Conservation (phyloP, 768 basidiomycete genomes). For the Clavulina sp. region DNA sequence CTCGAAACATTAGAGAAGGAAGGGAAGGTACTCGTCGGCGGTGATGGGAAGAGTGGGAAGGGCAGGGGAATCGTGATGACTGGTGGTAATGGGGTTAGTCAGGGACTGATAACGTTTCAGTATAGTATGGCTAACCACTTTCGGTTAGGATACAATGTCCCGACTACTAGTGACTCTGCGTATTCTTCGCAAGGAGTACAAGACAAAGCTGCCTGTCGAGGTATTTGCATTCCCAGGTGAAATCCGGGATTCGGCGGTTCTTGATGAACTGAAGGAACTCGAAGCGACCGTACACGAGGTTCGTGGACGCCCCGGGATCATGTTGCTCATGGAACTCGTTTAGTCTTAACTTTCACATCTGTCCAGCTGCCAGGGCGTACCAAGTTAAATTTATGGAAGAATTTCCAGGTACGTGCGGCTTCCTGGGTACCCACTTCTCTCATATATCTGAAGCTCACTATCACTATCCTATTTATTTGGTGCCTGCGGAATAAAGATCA, state of each 20-base stretch:
- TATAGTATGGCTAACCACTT: not conserved
- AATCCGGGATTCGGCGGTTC: slow-evolving; percentile 13
- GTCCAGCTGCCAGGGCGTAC: not conserved
- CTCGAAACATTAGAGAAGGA: slow-evolving; percentile 14
- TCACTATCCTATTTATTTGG: not conserved
- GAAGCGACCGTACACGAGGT: slow-evolving; percentile 19
- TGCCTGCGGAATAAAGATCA: slow-evolving; percentile 14
- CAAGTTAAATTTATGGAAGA: slow-evolving; percentile 15
- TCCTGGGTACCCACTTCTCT: not conserved
- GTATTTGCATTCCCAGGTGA: slow-evolving; percentile 25
- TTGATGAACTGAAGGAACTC: slow-evolving; percentile 16
- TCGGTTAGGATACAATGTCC: slow-evolving; percentile 19
- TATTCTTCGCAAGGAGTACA: slow-evolving; percentile 18
- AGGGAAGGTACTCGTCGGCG: slow-evolving; percentile 14
- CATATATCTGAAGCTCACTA: too few species aligned
- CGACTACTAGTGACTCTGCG: slow-evolving; percentile 20
- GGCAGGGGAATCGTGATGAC: slow-evolving; percentile 22
- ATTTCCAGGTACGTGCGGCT: slow-evolving; percentile 16
- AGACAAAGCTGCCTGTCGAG: slow-evolving; percentile 22
- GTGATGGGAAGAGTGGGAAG: slow-evolving; percentile 6
- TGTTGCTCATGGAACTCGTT: too few species aligned
- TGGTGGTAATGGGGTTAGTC: slow-evolving; percentile 21
- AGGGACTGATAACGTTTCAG: too few species aligned
- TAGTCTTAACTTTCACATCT: not conserved
- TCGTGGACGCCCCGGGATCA: not conserved